Conservation (phyloP, 345 rosid species). For the Salix suchowensis region DNA sequence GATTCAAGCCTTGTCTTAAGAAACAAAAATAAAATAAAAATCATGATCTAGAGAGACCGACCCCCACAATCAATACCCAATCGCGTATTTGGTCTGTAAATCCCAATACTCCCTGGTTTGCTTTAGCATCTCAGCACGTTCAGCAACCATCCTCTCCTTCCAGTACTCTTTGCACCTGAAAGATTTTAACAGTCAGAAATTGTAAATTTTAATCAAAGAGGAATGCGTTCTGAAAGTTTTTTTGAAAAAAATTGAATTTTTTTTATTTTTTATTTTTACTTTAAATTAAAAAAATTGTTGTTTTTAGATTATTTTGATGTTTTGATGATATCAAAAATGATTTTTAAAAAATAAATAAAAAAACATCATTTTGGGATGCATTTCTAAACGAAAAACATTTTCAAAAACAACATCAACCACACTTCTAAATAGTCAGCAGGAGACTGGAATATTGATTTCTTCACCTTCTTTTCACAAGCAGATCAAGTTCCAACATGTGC, state of each 20-base stretch:
- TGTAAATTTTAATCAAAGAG: background rate
- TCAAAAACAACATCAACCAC: no score
- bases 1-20: background rate
- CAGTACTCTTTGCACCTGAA: constrained; percentile 69
- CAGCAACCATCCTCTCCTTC: constrained; percentile 56
- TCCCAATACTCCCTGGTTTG: constrained; percentile 79
- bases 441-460: background rate
- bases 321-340: no score
- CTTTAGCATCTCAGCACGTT: constrained; percentile 62
- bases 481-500: constrained; percentile 68
- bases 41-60: background rate
- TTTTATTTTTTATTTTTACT: no score
- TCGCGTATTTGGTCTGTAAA: constrained; percentile 46
- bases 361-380: no score
- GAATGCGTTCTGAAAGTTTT: no score
- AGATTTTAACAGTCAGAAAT: background rate
- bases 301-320: no score
- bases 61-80: constrained; percentile 45
- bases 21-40: no score
- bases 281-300: no score
- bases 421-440: background rate
- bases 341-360: no score
- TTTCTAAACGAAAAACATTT: no score
- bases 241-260: no score
- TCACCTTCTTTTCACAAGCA: constrained; percentile 65